phyloP scores from a whole-genome alignment of 139 green algal genomes.

The Gonium pectorale region DNA sequence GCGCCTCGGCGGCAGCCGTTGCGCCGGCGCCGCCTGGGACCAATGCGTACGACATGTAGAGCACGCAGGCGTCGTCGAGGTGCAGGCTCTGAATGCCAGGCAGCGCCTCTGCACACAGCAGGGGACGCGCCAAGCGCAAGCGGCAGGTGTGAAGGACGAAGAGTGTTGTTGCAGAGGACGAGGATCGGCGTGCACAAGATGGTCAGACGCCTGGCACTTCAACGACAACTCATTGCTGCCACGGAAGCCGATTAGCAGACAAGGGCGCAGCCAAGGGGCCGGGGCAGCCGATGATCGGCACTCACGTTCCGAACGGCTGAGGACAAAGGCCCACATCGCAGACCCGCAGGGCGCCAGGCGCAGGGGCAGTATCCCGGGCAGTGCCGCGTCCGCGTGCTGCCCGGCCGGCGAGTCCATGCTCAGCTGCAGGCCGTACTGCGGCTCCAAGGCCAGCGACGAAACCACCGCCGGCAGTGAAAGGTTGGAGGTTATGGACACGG shows the following conservation, averaged over 20 bases:
- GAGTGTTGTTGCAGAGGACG: no score
- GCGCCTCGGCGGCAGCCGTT: no score
- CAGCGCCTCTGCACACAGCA: neutral
- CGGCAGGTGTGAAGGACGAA: no score
- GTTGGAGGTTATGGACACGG: neutral
- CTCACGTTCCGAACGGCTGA: neutral
- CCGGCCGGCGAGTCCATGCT: neutral
- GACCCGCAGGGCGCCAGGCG: neutral
- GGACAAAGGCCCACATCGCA: neutral
- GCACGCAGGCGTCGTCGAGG: conserved; percentile 26
- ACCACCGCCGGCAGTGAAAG: conserved; percentile 18
- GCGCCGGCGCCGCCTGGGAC: no score
- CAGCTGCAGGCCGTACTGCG: conserved; percentile 24
- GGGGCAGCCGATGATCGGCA: no score
- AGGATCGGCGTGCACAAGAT: no score
- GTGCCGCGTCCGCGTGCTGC: neutral
- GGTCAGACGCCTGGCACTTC: no score
- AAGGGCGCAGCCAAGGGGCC: no score
- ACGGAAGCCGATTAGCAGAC: no score
- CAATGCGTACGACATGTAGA: conserved; percentile 15
- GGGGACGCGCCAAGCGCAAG: no score
- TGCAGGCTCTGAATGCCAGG: neutral
- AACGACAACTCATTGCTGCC: no score
- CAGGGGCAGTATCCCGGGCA: conserved; percentile 18
- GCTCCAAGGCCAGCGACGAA: conserved; percentile 23